Evolutionary conservation across 495 filamentous ascomycete species (phyloP).

Genomic region (Penicillium salamii): DNA sequence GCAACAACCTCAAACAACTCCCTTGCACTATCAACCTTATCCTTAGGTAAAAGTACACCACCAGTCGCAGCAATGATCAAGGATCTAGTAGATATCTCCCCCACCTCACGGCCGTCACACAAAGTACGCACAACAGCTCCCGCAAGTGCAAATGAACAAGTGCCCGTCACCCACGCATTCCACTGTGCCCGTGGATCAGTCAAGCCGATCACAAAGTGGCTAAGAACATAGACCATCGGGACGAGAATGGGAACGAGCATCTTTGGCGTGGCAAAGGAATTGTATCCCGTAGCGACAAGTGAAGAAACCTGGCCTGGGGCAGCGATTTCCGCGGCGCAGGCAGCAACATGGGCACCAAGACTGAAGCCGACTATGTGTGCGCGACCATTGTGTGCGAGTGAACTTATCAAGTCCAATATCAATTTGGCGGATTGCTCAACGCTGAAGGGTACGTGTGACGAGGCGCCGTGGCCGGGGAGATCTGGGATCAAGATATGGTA

Average conservation of each 20-base stretch:
- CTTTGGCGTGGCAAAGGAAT: slow-evolving; percentile 1
- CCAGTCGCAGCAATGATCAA: slow-evolving; percentile 4
- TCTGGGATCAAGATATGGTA: slow-evolving; percentile 6
- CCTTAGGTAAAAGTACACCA: neutral
- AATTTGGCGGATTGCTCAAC: neutral
- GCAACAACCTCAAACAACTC: slow-evolving; percentile 1
- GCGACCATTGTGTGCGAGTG: neutral
- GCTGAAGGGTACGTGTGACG: neutral
- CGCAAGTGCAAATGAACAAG: neutral
- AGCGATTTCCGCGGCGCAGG: neutral
- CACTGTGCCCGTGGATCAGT: neutral
- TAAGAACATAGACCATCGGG: neutral
- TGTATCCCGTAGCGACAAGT: slow-evolving; percentile 9
- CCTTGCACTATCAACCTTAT: neutral
- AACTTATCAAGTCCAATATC: neutral
- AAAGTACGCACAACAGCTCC: neutral
- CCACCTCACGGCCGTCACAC: slow-evolving; percentile 3
- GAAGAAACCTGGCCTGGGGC: slow-evolving; percentile 3
- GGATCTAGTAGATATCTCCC: neutral
- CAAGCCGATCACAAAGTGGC: neutral
- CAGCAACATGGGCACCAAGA: slow-evolving; percentile 6
- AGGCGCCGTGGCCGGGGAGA: slow-evolving; percentile 1
- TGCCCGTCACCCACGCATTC: slow-evolving; percentile 4
- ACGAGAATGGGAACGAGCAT: neutral
- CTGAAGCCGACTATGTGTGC: slow-evolving; percentile 4